Evolutionary conservation across 352 stramenopile species (phyloP), one percentile per base, ranked within the genome.

Genomic region (Phytophthora pini): DNA sequence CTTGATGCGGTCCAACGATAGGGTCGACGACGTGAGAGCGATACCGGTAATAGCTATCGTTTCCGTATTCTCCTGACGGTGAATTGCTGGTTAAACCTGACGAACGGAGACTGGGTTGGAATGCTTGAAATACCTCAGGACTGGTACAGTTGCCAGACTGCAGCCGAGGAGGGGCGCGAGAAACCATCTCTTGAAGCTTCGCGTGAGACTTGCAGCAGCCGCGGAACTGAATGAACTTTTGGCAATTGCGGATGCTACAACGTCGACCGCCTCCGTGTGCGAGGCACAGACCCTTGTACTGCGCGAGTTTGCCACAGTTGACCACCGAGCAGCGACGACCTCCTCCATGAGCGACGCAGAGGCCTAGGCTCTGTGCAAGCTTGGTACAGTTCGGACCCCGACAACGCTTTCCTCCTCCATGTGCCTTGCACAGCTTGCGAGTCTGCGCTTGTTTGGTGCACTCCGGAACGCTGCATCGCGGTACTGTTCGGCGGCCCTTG

Each of bases 371-470:
- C 56, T 89, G 83, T 12, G 84, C 84, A 31, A 92, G 71, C 46
- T 90, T 92, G 66, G 68, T 76, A 65, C 84, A 92, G 40, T 71
- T 58, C 10, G 70, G 51, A 38, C 84, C 73, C 8, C 79, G 80
- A 61, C 87, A 94, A 2, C 80, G 77, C 12, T 70, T 85, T 50
- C 84, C 87, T 34, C 87, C 87, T 48, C 87, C 84, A 32, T 94
- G 86, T 1, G 87, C 82, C 51, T 90, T 92, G 61, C 83, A 92
- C 13, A 88, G 67, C 1, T 79, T 76, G 4, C 79, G 65, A n/a
- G 77, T 90, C 62, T 92, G 83, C 6, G 74, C 79, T 68, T 89
- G 88, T 61, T 92, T 92, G 27, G 76, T 72, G 58, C 83, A 92
- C 3, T 65, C 72, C 4, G 70, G 54, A 45, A 84, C 68, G 38